phyloP scores from a whole-genome alignment of 2,329 filamentous ascomycete genomes.

The Tolypocladium nubicola region DNA sequence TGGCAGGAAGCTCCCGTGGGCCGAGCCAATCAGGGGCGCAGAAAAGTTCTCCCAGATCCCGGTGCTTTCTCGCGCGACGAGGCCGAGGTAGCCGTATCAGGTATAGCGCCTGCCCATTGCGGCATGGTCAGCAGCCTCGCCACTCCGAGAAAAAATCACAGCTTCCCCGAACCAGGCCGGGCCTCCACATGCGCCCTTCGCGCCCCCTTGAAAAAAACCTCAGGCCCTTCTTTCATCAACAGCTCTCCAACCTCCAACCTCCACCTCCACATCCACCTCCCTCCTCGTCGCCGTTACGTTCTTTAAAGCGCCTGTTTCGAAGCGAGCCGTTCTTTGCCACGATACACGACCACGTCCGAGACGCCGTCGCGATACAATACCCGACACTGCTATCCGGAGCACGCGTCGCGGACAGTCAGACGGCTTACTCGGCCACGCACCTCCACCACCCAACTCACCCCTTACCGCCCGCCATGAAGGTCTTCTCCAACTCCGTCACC shows the following conservation, averaged over 20 bases:
- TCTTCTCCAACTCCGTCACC: slow-evolving; percentile 81
- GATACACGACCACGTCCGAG: not conserved
- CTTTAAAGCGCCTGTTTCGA: not conserved
- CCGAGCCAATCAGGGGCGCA: slow-evolving; percentile 4
- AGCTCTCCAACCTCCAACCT: not conserved
- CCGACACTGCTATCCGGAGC: not conserved
- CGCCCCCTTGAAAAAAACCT: not conserved
- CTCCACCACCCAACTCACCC: not conserved
- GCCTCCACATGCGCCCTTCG: not conserved
- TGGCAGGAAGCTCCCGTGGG: not conserved
- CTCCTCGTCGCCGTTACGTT: not conserved
- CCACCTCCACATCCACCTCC: not conserved
- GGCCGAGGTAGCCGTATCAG: not conserved
- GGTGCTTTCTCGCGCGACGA: slow-evolving; percentile 7
- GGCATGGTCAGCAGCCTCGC: slow-evolving; percentile 4
- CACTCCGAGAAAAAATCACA: not conserved
- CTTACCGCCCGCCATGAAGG: slow-evolving; percentile 58
- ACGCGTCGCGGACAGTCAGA: not conserved
- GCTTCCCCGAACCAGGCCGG: not conserved
- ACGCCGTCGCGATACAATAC: not conserved
- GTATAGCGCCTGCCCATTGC: not conserved
- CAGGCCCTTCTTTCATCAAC: too few relatives aligned
- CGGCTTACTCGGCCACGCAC: not conserved
- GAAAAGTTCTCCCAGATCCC: slow-evolving; percentile 2
- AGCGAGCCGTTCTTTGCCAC: not conserved